Evolutionary conservation across 2,329 filamentous ascomycete species (phyloP), one percentile per base, ranked within the genome.

Genomic region (Ilyonectria robusta): DNA sequence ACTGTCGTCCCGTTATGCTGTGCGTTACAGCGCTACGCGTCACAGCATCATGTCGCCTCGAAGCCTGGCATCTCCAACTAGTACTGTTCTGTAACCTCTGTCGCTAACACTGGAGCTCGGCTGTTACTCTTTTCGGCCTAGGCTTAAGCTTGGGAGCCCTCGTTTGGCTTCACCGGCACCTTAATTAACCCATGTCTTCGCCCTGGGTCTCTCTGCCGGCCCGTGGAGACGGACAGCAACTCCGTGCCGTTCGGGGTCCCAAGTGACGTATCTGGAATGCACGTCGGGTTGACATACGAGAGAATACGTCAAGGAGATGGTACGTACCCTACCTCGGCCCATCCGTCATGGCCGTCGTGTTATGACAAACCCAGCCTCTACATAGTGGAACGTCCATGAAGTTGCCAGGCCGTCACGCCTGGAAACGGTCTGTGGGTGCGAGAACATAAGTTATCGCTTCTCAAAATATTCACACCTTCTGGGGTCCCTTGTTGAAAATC

Each of bases 181-280:
- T 42, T 42, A 42, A 42, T 42, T n/a, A 7, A 42, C n/a, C 40
- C 40, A 42, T 42, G 15, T n/a, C n/a, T n/a, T 42, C 15, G 40
- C n/a, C 17, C 26, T 51, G 29, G 51, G 31, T 8, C 11, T 21
- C 7, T 42, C 33, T 57, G 48, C 35, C 55, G 21, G 17, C 29
- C 40, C 57, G 57, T 48, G 61, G 61, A 65, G 58, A 29, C 53
- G 54, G 42, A 48, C 37, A 35, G 51, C 26, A 46, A 19, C 50
- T 55, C 54, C 56, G 61, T 44, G 23, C 53, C n/a, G 37, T 58
- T 54, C 37, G 21, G 42, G 56, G 50, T 66, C 23, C 37, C 46
- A 19, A 29, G 50, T 47, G 63, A 60, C 50, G 37, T 50, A 37
- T 48, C 42, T 63, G 63, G 66, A 68, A 69, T 69, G 64, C 63